Evolutionary conservation across 1,284 basidiomycete genomes (phyloP).

Genomic region (Leccinum variabile): DNA sequence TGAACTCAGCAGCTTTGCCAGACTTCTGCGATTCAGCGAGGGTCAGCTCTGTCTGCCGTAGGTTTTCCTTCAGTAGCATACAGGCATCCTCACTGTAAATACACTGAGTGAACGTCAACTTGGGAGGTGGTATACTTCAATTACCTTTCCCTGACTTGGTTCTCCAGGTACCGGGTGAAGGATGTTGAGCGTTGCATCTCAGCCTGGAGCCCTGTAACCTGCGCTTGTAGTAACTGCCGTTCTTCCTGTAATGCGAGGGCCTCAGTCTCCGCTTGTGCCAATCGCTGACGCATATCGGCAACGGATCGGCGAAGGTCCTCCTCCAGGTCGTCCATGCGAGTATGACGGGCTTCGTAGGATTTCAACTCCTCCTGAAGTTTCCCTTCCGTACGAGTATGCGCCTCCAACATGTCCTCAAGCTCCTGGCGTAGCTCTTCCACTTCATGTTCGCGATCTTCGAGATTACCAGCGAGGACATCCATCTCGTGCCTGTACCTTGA

Average conservation of each 20-base stretch:
- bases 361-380: slow-evolving; percentile 25
- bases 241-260: slow-evolving; percentile 46
- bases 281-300: slow-evolving; percentile 17
- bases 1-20: slow-evolving; percentile 60
- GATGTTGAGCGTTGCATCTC: slow-evolving; percentile 64
- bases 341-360: slow-evolving; percentile 18
- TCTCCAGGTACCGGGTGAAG: slow-evolving; percentile 58
- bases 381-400: slow-evolving; percentile 25
- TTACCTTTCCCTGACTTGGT: slow-evolving; percentile 59
- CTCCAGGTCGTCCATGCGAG: slow-evolving; percentile 20
- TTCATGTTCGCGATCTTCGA: slow-evolving; percentile 32
- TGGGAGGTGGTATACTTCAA: slow-evolving; percentile 11
- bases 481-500: slow-evolving; percentile 18
- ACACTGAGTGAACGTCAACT: slow-evolving; percentile 4
- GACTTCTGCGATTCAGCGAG: slow-evolving; percentile 55
- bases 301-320: slow-evolving; percentile 28
- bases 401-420: slow-evolving; percentile 41
- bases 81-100: slow-evolving; percentile 49
- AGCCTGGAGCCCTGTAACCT: slow-evolving; percentile 58
- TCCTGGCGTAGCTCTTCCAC: slow-evolving; percentile 26
- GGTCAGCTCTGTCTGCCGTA: slow-evolving; percentile 46
- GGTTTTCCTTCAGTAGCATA: slow-evolving; percentile 43
- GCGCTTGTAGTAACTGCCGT: slow-evolving; percentile 48
- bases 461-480: slow-evolving; percentile 20
- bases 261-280: slow-evolving; percentile 26